phyloP scores from a whole-genome alignment of 768 basidiomycete species.

The Melanogaster broomeanus region DNA sequence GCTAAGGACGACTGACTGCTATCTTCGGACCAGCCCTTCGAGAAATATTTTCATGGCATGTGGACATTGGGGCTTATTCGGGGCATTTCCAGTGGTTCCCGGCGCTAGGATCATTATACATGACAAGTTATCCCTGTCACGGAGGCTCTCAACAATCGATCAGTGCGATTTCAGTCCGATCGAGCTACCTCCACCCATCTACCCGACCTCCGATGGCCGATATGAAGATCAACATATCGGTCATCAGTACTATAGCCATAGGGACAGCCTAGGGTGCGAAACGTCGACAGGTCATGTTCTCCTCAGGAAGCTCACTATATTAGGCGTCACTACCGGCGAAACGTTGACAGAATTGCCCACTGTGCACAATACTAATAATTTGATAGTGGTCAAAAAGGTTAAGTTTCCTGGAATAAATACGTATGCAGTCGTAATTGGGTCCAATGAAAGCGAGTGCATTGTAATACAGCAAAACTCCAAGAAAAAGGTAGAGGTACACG shows the following conservation, averaged over 20 bases:
- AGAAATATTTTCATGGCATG: conserved; percentile 10
- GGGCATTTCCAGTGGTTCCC: conserved; percentile 1
- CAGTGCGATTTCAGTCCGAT: conserved; percentile 16
- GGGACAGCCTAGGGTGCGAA: not conserved
- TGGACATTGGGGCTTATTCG: conserved; percentile 3
- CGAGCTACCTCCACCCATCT: conserved; percentile 20
- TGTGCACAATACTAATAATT: conserved; percentile 13
- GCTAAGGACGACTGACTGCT: not conserved
- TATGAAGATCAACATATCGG: conserved; percentile 19
- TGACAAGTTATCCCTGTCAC: conserved; percentile 6
- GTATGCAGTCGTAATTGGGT: conserved; percentile 9
- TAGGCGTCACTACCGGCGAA: not conserved
- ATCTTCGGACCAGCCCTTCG: conserved; percentile 1
- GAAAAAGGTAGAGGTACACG: conserved; percentile 30
- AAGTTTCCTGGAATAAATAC: conserved; percentile 24
- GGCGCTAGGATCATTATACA: conserved; percentile 1
- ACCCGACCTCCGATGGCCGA: conserved; percentile 10
- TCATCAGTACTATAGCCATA: not conserved
- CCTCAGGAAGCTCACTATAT: not conserved
- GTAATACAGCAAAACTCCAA: conserved; percentile 32
- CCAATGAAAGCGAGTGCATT: conserved; percentile 22
- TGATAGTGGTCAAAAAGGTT: conserved; percentile 27
- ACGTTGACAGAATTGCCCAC: conserved; percentile 11
- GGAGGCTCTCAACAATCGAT: conserved; percentile 18
- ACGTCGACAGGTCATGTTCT: no score